Evolutionary conservation across 352 stramenopile species (phyloP), one percentile per base, ranked within the genome.

Genomic region (Phytophthora aleatoria): DNA sequence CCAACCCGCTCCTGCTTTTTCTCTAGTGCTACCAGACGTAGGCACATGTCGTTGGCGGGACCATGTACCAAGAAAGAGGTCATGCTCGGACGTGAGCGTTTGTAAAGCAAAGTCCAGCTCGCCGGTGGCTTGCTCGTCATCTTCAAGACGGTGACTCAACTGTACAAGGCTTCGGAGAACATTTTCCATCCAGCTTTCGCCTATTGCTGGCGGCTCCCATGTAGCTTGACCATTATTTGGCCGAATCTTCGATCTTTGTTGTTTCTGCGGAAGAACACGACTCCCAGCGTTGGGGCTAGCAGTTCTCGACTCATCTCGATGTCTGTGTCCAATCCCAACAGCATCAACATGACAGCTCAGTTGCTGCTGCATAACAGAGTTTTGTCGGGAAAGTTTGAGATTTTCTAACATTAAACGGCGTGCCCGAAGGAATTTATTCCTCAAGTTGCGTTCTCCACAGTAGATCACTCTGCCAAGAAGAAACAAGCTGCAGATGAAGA

Each of bases 121-220:
- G 24, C 57, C 63, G 1, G 63, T 72, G 30, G 66, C 70, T n/a
- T 69, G 42, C n/a, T 80, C 71, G 26, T 85, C 75, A 26, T 61
- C 73, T 27, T 58, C 58, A 42, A 85, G 59, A 35, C 80, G 73
- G 0, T 78, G 41, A 36, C 85, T 83, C 11, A 92, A 53, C 41
- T 82, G 64, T 27, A 71, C 61, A 8, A 92, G 63, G 30, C 79
- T 81, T 43, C 78, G 79, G 35, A 90, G 77, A 33, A 92, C 79
- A 65, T 88, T 83, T 54, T 89, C 83, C 83, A 92, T 89, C 63
- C 73, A 83, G 53, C 77, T 89, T 39, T 91, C 82, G n/a, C 79
- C 82, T 11, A 85, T 73, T 33, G 61, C 64, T 12, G 58, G 55
- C n/a, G 61, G 43, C n/a, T 70, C 42, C 6, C 31, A 50, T 8